phyloP scores from a whole-genome alignment of 306 rosid genomes.

The Comarum palustre region DNA sequence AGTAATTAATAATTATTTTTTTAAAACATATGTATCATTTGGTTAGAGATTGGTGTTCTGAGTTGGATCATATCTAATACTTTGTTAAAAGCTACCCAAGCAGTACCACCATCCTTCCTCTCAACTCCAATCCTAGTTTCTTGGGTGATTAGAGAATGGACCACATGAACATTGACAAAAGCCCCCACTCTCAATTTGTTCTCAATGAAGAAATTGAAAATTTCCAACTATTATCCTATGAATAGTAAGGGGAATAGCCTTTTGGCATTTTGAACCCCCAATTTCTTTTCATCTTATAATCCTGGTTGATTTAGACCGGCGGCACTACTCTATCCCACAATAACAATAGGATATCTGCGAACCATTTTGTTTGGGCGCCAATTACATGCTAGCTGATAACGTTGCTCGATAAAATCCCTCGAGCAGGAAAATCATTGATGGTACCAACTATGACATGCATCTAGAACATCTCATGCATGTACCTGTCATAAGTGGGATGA shows the following conservation, averaged over 20 bases:
- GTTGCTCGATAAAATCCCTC: too few species aligned
- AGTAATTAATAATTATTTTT: too few species aligned
- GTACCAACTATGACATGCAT: too few species aligned
- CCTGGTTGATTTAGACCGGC: slow-evolving; percentile 17
- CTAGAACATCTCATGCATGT: too few species aligned
- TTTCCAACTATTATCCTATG: neutral
- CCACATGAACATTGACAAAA: neutral
- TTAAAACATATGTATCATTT: too few species aligned
- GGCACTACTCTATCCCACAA: neutral
- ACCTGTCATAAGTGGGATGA: too few species aligned
- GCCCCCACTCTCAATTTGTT: neutral
- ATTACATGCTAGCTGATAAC: too few species aligned
- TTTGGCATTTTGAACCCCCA: slow-evolving; percentile 13
- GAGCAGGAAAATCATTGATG: too few species aligned
- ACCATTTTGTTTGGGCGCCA: neutral
- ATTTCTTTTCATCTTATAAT: neutral
- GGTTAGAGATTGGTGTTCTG: too few species aligned
- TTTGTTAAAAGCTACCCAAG: neutral
- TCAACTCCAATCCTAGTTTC: neutral
- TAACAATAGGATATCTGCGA: neutral
- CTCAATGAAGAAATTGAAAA: neutral
- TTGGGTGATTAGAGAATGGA: neutral
- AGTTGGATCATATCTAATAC: neutral
- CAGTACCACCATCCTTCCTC: neutral
- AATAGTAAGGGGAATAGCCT: slow-evolving; percentile 21